Conservation (phyloP, 2,329 filamentous ascomycete genomes). For the Sporothrix pallida region DNA sequence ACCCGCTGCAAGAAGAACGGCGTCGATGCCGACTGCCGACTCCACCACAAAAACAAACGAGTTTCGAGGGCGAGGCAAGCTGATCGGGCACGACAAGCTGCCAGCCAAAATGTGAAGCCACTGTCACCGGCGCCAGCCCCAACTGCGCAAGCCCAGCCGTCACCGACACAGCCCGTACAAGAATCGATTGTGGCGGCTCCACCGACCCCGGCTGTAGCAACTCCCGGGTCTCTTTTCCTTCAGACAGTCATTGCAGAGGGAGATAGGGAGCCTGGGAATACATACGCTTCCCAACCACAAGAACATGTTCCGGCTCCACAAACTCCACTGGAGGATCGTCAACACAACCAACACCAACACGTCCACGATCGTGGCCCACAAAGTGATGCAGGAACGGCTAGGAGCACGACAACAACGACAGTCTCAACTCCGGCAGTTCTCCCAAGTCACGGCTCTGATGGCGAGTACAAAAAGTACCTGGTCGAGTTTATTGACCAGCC, state of each 20-base stretch:
- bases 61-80: neutral
- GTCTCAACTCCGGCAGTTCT: constrained; percentile 2
- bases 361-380: neutral
- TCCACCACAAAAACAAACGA: constrained; percentile 26
- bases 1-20: constrained; percentile 29
- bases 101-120: neutral
- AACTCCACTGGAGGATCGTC: neutral
- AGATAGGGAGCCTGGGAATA: no score
- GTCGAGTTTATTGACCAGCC: constrained; percentile 28
- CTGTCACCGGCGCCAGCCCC: constrained; percentile 7
- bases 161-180: neutral
- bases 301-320: neutral
- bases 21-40: neutral
- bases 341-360: neutral
- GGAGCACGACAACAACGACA: constrained; percentile 1
- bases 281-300: neutral
- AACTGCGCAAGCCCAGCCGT: neutral
- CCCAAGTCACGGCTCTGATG: constrained; percentile 9
- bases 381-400: neutral
- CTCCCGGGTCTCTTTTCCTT: constrained; percentile 5
- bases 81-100: neutral
- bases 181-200: neutral
- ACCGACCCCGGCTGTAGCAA: neutral
- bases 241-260: constrained; percentile 20
- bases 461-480: constrained; percentile 29